Evolutionary conservation across 2,329 filamentous ascomycete species (phyloP).

Genomic region (Stylonectria norvegica): DNA sequence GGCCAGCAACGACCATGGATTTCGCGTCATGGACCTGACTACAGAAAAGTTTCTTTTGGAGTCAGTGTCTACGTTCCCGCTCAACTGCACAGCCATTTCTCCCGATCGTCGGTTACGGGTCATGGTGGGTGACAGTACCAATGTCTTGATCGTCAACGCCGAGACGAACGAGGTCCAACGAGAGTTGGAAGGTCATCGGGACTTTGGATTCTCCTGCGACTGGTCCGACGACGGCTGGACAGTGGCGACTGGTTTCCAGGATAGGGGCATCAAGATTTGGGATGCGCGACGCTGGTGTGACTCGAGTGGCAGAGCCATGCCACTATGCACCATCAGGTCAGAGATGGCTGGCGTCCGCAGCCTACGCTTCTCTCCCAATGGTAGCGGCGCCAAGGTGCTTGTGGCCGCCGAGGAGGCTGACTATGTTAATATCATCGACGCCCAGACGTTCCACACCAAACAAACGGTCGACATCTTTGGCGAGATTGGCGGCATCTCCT

Average conservation of each 20-base stretch:
- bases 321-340: constrained; percentile 55
- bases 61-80: constrained; percentile 53
- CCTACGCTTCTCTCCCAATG: constrained; percentile 68
- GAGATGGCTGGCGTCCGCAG: constrained; percentile 68
- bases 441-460: constrained; percentile 58
- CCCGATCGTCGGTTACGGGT: constrained; percentile 68
- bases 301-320: constrained; percentile 44
- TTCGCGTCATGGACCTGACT: constrained; percentile 56
- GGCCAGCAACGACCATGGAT: constrained; percentile 58
- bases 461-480: constrained; percentile 74
- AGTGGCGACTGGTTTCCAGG: constrained; percentile 74
- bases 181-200: constrained; percentile 60
- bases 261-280: constrained; percentile 70
- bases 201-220: constrained; percentile 73
- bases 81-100: constrained; percentile 72
- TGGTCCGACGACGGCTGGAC: constrained; percentile 77
- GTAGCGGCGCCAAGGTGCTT: constrained; percentile 63
- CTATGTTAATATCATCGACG: constrained; percentile 67
- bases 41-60: constrained; percentile 57
- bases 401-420: constrained; percentile 75
- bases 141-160: constrained; percentile 66
- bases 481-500: constrained; percentile 65
- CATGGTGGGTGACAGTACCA: constrained; percentile 66
- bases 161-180: constrained; percentile 60
- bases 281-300: constrained; percentile 68